These are phyloP conservation scores for Ceriops tagal DNA, from an alignment of 345 rosid species.

Conservation along the genomic window DNA sequence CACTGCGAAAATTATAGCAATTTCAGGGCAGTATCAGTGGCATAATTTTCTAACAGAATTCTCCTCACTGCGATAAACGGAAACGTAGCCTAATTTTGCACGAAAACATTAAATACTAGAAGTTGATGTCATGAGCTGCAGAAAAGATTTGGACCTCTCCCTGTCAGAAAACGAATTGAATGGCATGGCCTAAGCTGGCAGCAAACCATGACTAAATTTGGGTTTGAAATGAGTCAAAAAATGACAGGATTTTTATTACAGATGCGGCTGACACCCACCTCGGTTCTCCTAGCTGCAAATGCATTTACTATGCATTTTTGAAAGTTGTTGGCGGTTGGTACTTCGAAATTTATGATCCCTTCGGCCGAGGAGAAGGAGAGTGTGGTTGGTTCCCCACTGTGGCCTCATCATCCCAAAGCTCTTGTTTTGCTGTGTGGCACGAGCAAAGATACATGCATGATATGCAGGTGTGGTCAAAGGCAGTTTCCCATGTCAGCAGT, in stretches of 20 bases:
- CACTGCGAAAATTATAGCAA: no score
- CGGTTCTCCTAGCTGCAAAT: neutral
- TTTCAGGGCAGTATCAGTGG: no score
- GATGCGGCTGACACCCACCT: neutral
- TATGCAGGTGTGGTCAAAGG: neutral
- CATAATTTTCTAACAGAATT: no score
- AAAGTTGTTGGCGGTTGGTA: neutral
- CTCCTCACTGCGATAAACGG: no score
- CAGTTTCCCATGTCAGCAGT: neutral
- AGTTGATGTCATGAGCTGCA: neutral
- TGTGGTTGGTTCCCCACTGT: neutral
- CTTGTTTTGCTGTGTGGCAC: neutral
- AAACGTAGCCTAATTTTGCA: no score
- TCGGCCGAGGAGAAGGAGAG: neutral
- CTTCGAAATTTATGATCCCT: neutral
- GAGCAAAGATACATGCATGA: neutral
- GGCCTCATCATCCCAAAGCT: neutral
- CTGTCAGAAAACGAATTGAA: neutral
- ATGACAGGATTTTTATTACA: neutral
- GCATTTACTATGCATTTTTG: neutral
- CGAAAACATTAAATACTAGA: no score
- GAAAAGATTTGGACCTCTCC: neutral
- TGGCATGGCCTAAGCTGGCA: neutral
- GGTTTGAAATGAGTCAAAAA: neutral
- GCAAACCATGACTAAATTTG: neutral